phyloP scores from a whole-genome alignment of 78 protist species.

The Diacronema lutheri region DNA sequence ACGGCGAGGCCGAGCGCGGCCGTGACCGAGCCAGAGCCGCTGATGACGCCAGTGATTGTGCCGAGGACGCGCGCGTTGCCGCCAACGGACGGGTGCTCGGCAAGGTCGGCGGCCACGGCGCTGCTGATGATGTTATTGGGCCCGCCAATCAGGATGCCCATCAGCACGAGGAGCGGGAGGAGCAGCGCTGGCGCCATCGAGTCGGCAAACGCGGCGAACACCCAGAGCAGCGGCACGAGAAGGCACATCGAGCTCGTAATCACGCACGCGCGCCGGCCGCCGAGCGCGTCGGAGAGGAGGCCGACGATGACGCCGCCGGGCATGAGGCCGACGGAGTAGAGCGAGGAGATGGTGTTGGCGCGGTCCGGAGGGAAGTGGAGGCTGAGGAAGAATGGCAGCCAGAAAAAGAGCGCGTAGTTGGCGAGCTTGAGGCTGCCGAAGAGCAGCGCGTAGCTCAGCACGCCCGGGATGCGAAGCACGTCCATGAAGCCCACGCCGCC shows the following conservation, averaged over 20 bases:
- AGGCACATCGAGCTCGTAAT: not conserved
- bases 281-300: not conserved
- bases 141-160: slow-evolving; percentile 10
- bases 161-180: not conserved
- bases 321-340: slow-evolving; percentile 15
- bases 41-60: slow-evolving; percentile 16
- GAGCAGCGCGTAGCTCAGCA: not conserved
- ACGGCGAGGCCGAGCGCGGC: not conserved
- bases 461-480: not conserved
- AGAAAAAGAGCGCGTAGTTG: slow-evolving; percentile 20
- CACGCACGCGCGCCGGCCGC: slow-evolving; percentile 9
- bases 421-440: slow-evolving; percentile 3
- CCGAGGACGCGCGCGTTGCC: slow-evolving; percentile 15
- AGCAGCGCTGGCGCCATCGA: not conserved
- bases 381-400: slow-evolving; percentile 12
- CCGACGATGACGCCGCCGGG: slow-evolving; percentile 2
- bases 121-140: slow-evolving; percentile 20
- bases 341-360: slow-evolving; percentile 8
- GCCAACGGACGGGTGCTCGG: slow-evolving; percentile 4
- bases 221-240: slow-evolving; percentile 6
- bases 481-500: not conserved
- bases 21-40: slow-evolving; percentile 7
- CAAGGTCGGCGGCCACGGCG: slow-evolving; percentile 23
- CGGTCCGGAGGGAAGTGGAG: not conserved
- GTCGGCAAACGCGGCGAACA: not conserved